Evolutionary conservation across 1,284 basidiomycete genomes (phyloP).

Genomic region (Heterobasidion irregulare): DNA sequence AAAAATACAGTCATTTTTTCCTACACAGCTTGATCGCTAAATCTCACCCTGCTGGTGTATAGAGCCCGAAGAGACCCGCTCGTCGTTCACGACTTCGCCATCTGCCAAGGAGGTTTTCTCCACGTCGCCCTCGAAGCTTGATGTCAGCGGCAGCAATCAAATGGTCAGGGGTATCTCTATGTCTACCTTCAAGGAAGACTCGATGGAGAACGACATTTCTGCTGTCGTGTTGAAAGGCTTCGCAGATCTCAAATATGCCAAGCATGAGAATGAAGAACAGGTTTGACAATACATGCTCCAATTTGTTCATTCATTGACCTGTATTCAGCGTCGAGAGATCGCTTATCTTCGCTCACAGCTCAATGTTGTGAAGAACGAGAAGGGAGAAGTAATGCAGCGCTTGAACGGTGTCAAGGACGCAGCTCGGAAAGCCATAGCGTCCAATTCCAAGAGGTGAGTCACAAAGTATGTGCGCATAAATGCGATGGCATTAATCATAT

Average conservation of each 20-base stretch:
- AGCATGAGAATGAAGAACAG: constrained; percentile 5
- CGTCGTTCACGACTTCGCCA: constrained; percentile 34
- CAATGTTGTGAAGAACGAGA: neutral
- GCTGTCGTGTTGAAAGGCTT: neutral
- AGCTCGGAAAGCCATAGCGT: constrained; percentile 3
- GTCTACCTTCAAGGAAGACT: neutral
- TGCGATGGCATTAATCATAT: neutral
- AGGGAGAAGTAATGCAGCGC: constrained; percentile 2
- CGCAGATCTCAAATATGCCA: neutral
- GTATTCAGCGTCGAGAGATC: constrained; percentile 7
- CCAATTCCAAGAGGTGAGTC: constrained; percentile 7
- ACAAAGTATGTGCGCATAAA: neutral
- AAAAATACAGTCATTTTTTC: constrained; percentile 74
- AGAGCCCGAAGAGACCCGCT: no score
- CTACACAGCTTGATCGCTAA: constrained; percentile 51
- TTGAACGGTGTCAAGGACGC: constrained; percentile 7
- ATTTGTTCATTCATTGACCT: neutral
- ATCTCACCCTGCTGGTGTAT: no score
- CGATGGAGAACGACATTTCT: neutral
- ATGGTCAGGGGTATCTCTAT: neutral
- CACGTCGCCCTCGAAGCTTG: constrained; percentile 83
- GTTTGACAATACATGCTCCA: neutral
- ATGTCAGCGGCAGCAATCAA: constrained; percentile 68
- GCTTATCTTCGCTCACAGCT: constrained; percentile 6
- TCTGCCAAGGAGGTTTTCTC: constrained; percentile 68